Evolutionary conservation across 768 basidiomycete species (phyloP).

Genomic region (Chiua virens): DNA sequence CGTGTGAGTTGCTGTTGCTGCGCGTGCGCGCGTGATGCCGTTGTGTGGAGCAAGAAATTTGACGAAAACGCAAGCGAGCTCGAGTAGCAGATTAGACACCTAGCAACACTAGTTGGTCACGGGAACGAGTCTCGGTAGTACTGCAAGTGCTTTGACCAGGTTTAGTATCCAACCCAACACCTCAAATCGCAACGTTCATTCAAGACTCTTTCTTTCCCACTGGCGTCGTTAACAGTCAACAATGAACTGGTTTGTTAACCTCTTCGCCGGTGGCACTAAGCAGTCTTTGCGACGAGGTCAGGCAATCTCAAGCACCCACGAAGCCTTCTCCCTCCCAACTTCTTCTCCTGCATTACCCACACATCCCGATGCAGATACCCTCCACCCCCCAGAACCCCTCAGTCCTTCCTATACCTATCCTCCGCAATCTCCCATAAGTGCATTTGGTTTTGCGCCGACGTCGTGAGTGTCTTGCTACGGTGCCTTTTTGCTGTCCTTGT

Average conservation of each 20-base stretch:
- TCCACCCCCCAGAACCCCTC: constrained; percentile 48
- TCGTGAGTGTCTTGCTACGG: constrained; percentile 39
- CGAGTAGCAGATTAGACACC: too few relatives aligned
- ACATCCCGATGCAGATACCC: constrained; percentile 57
- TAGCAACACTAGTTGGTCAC: too few relatives aligned
- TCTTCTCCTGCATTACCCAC: constrained; percentile 58
- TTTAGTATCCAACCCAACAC: constrained; percentile 10
- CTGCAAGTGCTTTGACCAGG: constrained; percentile 7
- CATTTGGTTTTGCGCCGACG: constrained; percentile 62
- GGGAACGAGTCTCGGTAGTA: neutral
- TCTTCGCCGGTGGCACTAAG: constrained; percentile 55
- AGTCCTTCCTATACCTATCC: constrained; percentile 75
- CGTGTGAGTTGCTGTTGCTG: constrained; percentile 13
- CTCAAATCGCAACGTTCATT: neutral
- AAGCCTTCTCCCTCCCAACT: constrained; percentile 85
- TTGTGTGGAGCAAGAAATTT: constrained; percentile 18
- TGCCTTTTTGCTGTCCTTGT: neutral
- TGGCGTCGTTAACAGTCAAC: constrained; percentile 19
- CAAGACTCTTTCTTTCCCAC: constrained; percentile 1
- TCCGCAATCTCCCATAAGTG: constrained; percentile 51
- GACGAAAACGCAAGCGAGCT: too few relatives aligned
- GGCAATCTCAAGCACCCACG: constrained; percentile 76
- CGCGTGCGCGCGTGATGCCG: constrained; percentile 15
- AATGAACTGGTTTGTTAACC: constrained; percentile 75
- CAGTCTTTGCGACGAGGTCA: constrained; percentile 57